phyloP scores from a whole-genome alignment of 192 early-diverging fungal genomes.

The Allomyces javanicus region DNA sequence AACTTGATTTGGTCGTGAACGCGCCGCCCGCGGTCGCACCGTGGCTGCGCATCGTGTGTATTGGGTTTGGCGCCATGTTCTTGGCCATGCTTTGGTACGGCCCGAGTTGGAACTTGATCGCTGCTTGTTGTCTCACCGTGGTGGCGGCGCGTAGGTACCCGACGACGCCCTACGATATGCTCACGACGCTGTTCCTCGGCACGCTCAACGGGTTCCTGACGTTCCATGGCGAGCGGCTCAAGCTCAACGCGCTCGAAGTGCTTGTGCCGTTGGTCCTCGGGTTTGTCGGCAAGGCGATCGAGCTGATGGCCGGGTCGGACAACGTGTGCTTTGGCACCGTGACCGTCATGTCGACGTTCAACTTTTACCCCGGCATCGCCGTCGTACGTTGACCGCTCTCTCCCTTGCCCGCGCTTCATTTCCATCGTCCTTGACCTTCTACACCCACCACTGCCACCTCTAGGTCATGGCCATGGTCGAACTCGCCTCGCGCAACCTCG shows the following conservation, averaged over 20 bases:
- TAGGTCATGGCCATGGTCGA: constrained; percentile 53
- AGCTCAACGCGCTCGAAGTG: not conserved
- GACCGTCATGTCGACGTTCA: not conserved
- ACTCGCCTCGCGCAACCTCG: constrained; percentile 65
- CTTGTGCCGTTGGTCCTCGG: not conserved
- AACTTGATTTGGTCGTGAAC: not conserved
- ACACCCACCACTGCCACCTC: too few species aligned
- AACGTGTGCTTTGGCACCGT: not conserved
- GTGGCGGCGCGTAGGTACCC: not conserved
- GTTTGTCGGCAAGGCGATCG: not conserved
- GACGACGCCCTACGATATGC: not conserved
- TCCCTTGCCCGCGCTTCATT: too few species aligned
- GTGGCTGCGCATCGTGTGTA: not conserved
- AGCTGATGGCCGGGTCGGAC: not conserved
- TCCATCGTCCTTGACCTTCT: too few species aligned
- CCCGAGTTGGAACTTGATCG: too few species aligned
- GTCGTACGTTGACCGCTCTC: too few species aligned
- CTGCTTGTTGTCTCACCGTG: too few species aligned
- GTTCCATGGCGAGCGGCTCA: not conserved
- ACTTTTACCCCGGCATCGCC: not conserved
- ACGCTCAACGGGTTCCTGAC: not conserved
- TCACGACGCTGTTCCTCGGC: not conserved
- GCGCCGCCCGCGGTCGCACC: not conserved
- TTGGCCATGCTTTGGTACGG: not conserved
- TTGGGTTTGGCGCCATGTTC: not conserved